Evolutionary conservation across 1,284 basidiomycete species (phyloP).

Genomic region (Porodaedalea pini): DNA sequence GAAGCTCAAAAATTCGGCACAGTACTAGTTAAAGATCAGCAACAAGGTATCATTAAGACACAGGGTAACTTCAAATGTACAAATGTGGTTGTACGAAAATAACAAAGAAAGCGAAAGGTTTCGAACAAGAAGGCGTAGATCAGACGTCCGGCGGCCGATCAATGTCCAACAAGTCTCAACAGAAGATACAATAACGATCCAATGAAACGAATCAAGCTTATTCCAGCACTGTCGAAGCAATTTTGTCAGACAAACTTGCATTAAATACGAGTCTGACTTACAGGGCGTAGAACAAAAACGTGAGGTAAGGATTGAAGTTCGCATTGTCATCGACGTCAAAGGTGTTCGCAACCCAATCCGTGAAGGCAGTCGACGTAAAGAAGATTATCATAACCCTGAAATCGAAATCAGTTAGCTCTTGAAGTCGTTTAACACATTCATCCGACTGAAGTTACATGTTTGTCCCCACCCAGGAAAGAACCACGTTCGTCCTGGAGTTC

Average conservation of each 20-base stretch:
- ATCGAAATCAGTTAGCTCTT: constrained; percentile 9
- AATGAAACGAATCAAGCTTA: constrained; percentile 75
- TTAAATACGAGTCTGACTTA: constrained; percentile 36
- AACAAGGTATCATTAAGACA: not conserved
- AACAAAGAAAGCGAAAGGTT: not conserved
- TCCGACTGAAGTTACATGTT: constrained; percentile 63
- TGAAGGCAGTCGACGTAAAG: constrained; percentile 79
- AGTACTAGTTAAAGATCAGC: too few relatives aligned
- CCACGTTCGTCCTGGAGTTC: constrained; percentile 80
- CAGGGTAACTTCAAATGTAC: not conserved
- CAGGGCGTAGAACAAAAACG: constrained; percentile 79
- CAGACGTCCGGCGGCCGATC: constrained; percentile 18
- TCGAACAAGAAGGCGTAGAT: constrained; percentile 3
- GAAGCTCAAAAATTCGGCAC: too few relatives aligned
- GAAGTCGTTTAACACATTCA: constrained; percentile 18
- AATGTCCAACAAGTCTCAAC: constrained; percentile 62
- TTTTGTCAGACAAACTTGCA: constrained; percentile 10
- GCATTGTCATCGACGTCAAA: constrained; percentile 44
- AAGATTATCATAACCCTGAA: constrained; percentile 69
- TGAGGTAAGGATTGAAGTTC: constrained; percentile 82
- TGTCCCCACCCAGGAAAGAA: constrained; percentile 80
- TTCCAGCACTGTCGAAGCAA: constrained; percentile 53
- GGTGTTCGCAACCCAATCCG: constrained; percentile 54
- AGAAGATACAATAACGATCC: constrained; percentile 78
- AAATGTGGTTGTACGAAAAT: not conserved